Evolutionary conservation across 2,329 filamentous ascomycete genomes (phyloP).

Genomic region (Xylariaceae sp.): DNA sequence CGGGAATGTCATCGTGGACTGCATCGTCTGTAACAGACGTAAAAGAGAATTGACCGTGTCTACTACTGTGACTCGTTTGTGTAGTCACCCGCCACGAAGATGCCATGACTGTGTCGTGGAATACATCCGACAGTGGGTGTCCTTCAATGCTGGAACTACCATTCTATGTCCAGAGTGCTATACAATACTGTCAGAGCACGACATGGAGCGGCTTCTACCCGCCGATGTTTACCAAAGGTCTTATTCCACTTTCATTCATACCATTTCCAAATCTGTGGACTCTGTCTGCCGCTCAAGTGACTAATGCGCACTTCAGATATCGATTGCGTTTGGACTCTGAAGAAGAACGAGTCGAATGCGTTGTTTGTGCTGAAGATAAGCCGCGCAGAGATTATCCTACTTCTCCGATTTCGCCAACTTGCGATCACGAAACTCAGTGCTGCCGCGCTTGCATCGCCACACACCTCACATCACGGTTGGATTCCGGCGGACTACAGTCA

Average conservation of each 20-base stretch:
- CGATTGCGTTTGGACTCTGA: neutral
- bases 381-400: constrained; percentile 5
- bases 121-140: neutral
- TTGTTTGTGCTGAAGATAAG: constrained; percentile 5
- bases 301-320: constrained; percentile 2
- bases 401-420: constrained; percentile 3
- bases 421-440: constrained; percentile 4
- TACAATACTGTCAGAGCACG: constrained; percentile 1
- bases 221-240: constrained; percentile 4
- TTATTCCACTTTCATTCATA: neutral
- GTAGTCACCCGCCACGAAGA: constrained; percentile 3
- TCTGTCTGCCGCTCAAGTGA: neutral
- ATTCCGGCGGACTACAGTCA: constrained; percentile 3
- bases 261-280: neutral
- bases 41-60: neutral
- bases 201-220: constrained; percentile 2
- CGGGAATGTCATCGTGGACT: constrained; percentile 1
- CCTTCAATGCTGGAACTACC: neutral
- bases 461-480: constrained; percentile 5
- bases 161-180: constrained; percentile 7
- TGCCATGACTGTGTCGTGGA: constrained; percentile 5
- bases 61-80: constrained; percentile 8
- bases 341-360: constrained; percentile 5
- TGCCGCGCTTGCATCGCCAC: constrained; percentile 4
- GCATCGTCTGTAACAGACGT: constrained; percentile 2